A percentile compares a stretch with the other conserved stretches of the same genome.
These are phyloP conservation scores for Persicaria tinctoria DNA, from an alignment of 148 eudicot species.

Conservation along the genomic window DNA sequence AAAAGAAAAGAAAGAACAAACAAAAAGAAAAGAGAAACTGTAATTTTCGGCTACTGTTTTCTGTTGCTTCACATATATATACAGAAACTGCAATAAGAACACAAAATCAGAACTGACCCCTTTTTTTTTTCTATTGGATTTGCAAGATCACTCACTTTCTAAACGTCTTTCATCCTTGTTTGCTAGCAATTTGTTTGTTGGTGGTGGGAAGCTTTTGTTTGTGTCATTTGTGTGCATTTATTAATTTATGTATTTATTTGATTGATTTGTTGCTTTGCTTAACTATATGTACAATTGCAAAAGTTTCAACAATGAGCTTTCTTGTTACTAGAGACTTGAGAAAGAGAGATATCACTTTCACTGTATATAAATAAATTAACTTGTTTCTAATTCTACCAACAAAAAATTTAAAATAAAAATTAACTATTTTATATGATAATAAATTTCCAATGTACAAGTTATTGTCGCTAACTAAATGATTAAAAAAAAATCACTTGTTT, in stretches of 20 bases:
- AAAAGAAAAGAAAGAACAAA: not conserved
- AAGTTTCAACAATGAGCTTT: not conserved
- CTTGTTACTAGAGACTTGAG: not conserved
- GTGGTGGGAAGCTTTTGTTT: conserved; percentile 3
- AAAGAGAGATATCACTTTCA: no score
- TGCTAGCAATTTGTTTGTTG: not conserved
- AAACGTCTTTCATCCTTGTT: conserved; percentile 18
- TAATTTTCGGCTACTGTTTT: not conserved
- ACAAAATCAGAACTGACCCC: not conserved
- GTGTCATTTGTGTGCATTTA: not conserved
- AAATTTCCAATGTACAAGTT: no score
- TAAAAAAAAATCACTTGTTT: no score
- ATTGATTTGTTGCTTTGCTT: not conserved
- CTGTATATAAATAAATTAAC: no score
- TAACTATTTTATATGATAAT: no score
- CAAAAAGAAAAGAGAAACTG: not conserved
- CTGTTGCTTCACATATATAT: not conserved
- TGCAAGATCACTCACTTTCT: conserved; percentile 21
- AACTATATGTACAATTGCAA: not conserved
- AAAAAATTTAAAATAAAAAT: no score
- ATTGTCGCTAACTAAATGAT: no score
- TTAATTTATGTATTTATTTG: not conserved
- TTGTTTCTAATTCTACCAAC: no score
- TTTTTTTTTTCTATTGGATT: not conserved
- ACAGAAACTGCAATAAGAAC: not conserved